Evolutionary conservation across 2,329 filamentous ascomycete species (phyloP), one percentile per base, ranked within the genome.

Genomic region (Elsinoe fawcettii): DNA sequence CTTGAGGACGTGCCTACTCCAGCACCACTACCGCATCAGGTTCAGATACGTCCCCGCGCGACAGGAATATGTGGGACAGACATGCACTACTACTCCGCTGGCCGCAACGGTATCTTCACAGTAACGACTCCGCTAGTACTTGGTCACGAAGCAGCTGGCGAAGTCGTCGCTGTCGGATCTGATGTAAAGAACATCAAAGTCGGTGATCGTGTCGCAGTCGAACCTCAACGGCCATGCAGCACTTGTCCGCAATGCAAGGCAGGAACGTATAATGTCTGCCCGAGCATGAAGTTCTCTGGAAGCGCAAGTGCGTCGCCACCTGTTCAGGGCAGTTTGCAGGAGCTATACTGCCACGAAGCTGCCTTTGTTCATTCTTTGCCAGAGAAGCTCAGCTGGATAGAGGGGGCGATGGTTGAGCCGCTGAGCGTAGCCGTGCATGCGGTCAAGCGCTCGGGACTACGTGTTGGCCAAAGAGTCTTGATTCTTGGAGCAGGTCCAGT

Each of bases 191-290:
- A 73, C 1, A 71, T 88, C 30, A 75, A 77, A 58, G 73, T 80
- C 32, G 85, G 85, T 58, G 88, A 91, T 69, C 78, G 76, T 16
- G 87, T 91, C 32, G 85, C 85, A 6, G 83, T 89, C 70, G 86
- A 90, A 71, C 84, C 86, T 18, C 85, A 85, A 56, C 74, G 84
- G 46, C 82, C 83, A 1, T 88, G 85, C 68, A 81, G 81, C 2
- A 81, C 81, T 60, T 96, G 90, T 76, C 70, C 73, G 12, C 25
- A 36, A 1, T 64, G 62, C 57, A 57, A 57, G 16, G 51, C 57
- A 9, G 63, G 63, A n/a, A 49, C 55, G 14, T 64, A 64, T 46
- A 63, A 64, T 22, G 51, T 64, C 5, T 64, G 63, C 55, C 47
- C 51, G 1, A 57, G 62, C 32, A 64, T 62, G 62, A 56, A 51